Base-by-base conservation (phyloP, 257 asterid species). In the Cinchona pubescens region DNA sequence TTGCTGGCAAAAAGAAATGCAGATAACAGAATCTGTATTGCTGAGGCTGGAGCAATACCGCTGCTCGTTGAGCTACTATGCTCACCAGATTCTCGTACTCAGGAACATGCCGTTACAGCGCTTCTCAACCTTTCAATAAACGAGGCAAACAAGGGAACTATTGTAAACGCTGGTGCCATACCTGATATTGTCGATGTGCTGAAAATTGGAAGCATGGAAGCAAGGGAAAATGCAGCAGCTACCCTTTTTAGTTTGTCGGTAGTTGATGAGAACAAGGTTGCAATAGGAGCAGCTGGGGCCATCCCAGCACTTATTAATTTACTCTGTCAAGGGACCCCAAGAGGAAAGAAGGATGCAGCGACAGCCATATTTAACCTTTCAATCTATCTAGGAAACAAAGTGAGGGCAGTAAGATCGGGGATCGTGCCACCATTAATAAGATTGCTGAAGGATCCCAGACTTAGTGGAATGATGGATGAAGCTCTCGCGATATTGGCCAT, bases 331-430 rank as follows among this genome's bases (percentile, higher is more conserved):
- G 99, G 99, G 30, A 89, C 96, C 0, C 97, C 97, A 0, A 83
- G 97, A 72, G 99, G 99, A 9, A 94, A 89, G 82, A 94, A 94
- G 59, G 99, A 94, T 25, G 99, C 99, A 0, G 99, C 99, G 34
- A 92, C 97, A 0, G 99, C 99, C 43, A 89, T 94, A 40, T 94
- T 94, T 75, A 94, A 92, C 84, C 96, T 94, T 18, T 90, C 96
- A 0, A 90, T 90, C 59, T 94, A 92, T 80, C 97, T 89, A 79
- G 99, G 96, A 23, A 92, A 94, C 79, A 94, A 92, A 74, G 97
- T 90, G 76, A 85, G 97, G 64, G 97, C 99, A 0, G 93, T 94
- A 10, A 76, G 97, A 60, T 94, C 97, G 0, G 97, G 96, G 40
- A 92, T 94, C 4, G 97, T 94, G 15, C 90, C 91, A 3, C 97